Percentiles rank a stretch among this genome's conserved stretches.
phyloP scores from a whole-genome alignment of 2,329 filamentous ascomycete species.

The Xylariales sp. region DNA sequence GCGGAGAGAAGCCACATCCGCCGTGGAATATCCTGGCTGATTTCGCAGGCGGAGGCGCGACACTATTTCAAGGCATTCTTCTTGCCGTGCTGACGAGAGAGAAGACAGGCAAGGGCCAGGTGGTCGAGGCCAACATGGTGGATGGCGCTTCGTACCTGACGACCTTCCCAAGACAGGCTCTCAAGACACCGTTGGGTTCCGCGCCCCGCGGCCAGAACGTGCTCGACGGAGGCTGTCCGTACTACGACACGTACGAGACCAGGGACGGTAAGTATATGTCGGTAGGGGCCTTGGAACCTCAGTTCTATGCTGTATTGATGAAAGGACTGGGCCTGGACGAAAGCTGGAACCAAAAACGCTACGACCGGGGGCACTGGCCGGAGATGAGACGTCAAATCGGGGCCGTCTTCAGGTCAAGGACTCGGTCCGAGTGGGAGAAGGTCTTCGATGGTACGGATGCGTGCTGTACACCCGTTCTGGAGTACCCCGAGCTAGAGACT shows the following conservation, averaged over 20 bases:
- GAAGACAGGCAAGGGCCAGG: constrained; percentile 67
- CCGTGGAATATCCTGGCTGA: constrained; percentile 84
- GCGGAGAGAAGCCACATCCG: constrained; percentile 65
- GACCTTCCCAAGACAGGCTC: constrained; percentile 67
- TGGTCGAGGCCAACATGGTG: constrained; percentile 96
- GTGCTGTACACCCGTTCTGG: constrained; percentile 84
- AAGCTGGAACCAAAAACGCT: constrained; percentile 47
- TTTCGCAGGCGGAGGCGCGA: constrained; percentile 84
- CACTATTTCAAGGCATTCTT: constrained; percentile 76
- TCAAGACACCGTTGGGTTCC: constrained; percentile 59
- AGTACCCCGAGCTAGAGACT: constrained; percentile 64
- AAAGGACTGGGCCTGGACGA: constrained; percentile 58
- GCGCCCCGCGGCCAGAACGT: constrained; percentile 67
- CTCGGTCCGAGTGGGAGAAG: constrained; percentile 73
- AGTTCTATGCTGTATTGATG: constrained; percentile 71
- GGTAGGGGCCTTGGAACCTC: constrained; percentile 85
- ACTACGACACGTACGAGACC: constrained; percentile 85
- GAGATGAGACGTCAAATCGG: constrained; percentile 59
- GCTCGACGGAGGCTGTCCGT: constrained; percentile 81
- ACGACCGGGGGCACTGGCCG: constrained; percentile 63
- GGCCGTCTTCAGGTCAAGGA: constrained; percentile 61
- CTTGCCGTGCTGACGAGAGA: constrained; percentile 68
- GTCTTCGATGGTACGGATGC: constrained; percentile 90
- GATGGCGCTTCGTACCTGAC: constrained; percentile 79
- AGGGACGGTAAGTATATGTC: constrained; percentile 75